Base-by-base conservation (phyloP, 305 asterid genomes). In the Rubia balearica region DNA sequence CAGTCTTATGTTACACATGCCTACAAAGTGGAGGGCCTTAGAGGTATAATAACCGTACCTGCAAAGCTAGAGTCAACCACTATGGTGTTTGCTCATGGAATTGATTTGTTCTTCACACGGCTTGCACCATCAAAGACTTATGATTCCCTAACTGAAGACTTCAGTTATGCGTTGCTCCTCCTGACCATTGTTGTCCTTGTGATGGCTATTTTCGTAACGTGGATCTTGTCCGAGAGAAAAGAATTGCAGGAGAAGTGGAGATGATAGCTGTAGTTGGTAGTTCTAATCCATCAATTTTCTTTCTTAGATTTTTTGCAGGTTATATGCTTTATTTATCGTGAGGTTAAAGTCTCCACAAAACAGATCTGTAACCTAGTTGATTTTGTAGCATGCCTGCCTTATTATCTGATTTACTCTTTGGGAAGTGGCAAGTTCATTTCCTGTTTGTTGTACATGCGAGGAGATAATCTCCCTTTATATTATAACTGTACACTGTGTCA, bases 231-330 rank as follows among this genome's bases (percentile, higher is more conserved):
- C 0, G 95, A 94, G 86, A 89, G 77, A 84, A 94, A 91, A 80
- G 99, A 91, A 64, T 85, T 94, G 75, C 98, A 94, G 88, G 99
- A 91, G 66, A 94, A 91, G 83, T 94, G 99, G 99, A 91, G 92
- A 80, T 91, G 85, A 94, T 33, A 8, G 55, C 68, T 46, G 55
- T 71, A 24, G 41, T 21, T 17, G 30, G 67, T 45, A 19, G 60
- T 59, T 19, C 61, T 9, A 30, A 10, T 6, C 46, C 33, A 11
- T 27, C 19, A 14, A 11, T 27, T 13, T 72, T 43, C 19, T 33
- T 73, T 49, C 27, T 40, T 74, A 67, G 22, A 16, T 60, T 33
- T 21, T 69, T 24, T 19, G 61, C 42, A 24, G 22, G 7, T 13
- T 7, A 17, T 69, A 33, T 74, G 3, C 38, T 27, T 4, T 7